Evolutionary conservation across 495 filamentous ascomycete genomes (phyloP).

Genomic region (Aspergillus ostianus): DNA sequence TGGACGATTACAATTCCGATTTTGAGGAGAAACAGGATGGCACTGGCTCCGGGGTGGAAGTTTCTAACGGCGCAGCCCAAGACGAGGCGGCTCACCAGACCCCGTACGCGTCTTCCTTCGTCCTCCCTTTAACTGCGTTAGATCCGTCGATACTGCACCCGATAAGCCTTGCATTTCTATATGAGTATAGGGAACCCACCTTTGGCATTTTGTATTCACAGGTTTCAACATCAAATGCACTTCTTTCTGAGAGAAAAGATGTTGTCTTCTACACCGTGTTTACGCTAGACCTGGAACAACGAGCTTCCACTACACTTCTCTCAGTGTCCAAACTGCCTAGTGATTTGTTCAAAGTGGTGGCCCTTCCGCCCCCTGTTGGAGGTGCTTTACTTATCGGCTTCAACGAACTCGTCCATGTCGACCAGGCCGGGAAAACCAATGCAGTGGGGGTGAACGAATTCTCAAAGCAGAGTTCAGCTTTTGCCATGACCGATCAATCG

Average conservation of each 20-base stretch:
- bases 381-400: constrained; percentile 82
- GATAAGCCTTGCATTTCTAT: constrained; percentile 86
- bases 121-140: constrained; percentile 78
- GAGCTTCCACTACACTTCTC: constrained; percentile 87
- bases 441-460: constrained; percentile 94
- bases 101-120: constrained; percentile 88
- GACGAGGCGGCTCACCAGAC: constrained; percentile 59
- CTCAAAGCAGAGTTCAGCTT: constrained; percentile 72
- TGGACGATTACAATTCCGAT: constrained; percentile 85
- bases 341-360: constrained; percentile 81
- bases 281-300: constrained; percentile 90
- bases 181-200: constrained; percentile 96
- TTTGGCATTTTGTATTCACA: constrained; percentile 89
- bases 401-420: constrained; percentile 92
- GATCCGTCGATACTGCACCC: constrained; percentile 85
- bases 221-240: constrained; percentile 63
- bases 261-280: constrained; percentile 87
- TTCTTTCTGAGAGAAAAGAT: constrained; percentile 78
- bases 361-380: constrained; percentile 81
- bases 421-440: constrained; percentile 90
- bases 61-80: constrained; percentile 42
- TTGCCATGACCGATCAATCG: constrained; percentile 80
- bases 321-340: constrained; percentile 83
- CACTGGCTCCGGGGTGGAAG: constrained; percentile 6
- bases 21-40: constrained; percentile 54